phyloP scores from a whole-genome alignment of 306 rosid species.

The Senna siamea region DNA sequence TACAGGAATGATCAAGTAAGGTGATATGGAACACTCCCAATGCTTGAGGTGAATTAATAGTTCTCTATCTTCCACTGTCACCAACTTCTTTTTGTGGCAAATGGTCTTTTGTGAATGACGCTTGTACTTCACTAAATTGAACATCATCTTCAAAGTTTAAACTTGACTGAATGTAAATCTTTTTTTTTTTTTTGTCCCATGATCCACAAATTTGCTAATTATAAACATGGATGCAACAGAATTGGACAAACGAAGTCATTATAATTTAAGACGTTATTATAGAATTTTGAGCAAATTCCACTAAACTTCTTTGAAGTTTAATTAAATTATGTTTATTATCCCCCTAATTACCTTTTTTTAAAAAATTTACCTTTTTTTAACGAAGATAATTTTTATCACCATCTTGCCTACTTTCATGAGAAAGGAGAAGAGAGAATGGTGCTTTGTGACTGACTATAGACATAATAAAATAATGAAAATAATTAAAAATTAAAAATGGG shows the following conservation, averaged over 20 bases:
- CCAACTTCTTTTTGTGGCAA: slow-evolving; percentile 1
- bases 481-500: too few species aligned
- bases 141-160: background rate
- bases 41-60: slow-evolving; percentile 20
- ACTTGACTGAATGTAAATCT: slow-evolving; percentile 6
- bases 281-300: too few species aligned
- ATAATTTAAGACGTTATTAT: too few species aligned
- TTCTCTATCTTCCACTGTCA: slow-evolving; percentile 16
- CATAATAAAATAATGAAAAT: too few species aligned
- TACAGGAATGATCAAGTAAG: slow-evolving; percentile 42
- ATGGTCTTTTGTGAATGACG: slow-evolving; percentile 5
- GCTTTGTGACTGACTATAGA: background rate
- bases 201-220: slow-evolving; percentile 1
- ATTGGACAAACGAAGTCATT: background rate
- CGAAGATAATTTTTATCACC: background rate
- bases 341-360: too few species aligned
- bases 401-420: background rate
- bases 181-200: background rate
- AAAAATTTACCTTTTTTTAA: too few species aligned
- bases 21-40: slow-evolving; percentile 17
- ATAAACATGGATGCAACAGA: background rate
- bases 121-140: slow-evolving; percentile 22
- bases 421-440: background rate
- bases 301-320: too few species aligned
- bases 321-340: too few species aligned